Evolutionary conservation across 75 land plant genomes (phyloP).

Genomic region (Cupressus sempervirens): DNA sequence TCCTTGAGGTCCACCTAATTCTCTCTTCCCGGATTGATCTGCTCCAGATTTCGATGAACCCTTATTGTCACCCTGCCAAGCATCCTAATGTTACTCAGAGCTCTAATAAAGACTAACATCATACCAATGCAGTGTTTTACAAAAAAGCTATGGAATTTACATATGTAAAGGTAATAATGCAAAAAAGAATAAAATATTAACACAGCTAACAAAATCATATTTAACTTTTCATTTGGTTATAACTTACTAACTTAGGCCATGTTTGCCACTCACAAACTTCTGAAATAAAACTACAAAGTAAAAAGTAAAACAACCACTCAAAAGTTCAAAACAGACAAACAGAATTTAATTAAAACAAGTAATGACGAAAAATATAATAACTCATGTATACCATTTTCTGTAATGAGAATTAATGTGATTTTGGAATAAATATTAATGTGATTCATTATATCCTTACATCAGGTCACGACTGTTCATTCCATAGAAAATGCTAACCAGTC

Average conservation of each 20-base stretch:
- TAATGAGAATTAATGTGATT: background rate
- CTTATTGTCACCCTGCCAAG: constrained; percentile 6
- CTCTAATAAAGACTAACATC: background rate
- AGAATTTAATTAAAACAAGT: background rate
- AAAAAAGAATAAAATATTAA: background rate
- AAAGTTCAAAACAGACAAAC: background rate
- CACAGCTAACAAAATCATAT: background rate
- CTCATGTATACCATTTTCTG: background rate
- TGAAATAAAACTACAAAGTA: background rate
- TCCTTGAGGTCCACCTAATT: background rate
- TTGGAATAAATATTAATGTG: no score
- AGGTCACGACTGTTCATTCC: background rate
- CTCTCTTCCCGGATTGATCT: background rate
- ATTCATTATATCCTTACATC: background rate
- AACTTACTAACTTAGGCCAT: background rate
- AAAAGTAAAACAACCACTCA: no score
- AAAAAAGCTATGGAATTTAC: background rate
- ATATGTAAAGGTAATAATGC: background rate
- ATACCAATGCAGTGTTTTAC: background rate
- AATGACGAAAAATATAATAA: background rate
- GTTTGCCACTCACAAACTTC: background rate
- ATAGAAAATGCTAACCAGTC: background rate
- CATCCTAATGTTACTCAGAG: background rate
- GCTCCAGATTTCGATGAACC: constrained; percentile 7
- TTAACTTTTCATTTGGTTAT: background rate